Conservation (phyloP, 1,139 yeast species). For the Trichomonascaceae sp. region DNA sequence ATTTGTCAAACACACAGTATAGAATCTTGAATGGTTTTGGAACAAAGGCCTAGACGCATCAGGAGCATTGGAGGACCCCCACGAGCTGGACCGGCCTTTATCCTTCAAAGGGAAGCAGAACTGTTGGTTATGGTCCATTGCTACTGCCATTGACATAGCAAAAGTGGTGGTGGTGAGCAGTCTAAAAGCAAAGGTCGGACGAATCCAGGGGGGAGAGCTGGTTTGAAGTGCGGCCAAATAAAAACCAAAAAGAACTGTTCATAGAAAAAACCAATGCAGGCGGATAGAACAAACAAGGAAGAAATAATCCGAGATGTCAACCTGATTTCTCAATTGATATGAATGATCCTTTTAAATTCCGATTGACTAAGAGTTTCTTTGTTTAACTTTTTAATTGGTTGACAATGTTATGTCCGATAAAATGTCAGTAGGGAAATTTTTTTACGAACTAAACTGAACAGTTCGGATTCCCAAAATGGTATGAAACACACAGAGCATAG, state of each 20-base stretch:
- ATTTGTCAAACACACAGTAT: slow-evolving; percentile 8
- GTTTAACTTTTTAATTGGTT: background rate
- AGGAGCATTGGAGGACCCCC: slow-evolving; percentile 1
- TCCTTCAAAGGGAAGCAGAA: slow-evolving; percentile 10
- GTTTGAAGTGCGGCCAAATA: background rate
- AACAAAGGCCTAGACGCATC: background rate
- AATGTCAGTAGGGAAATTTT: background rate
- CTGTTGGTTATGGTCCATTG: slow-evolving; percentile 7
- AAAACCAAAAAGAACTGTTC: background rate
- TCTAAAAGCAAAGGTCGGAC: background rate
- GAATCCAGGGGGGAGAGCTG: background rate
- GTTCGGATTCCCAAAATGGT: background rate
- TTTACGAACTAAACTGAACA: background rate
- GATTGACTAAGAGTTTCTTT: background rate
- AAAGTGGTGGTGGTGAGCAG: slow-evolving; percentile 1
- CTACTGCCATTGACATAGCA: slow-evolving; percentile 8
- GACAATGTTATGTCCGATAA: background rate
- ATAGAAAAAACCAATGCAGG: background rate
- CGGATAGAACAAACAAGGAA: background rate
- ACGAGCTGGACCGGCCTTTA: slow-evolving; percentile 4
- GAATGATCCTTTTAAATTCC: background rate
- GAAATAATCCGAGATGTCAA: background rate
- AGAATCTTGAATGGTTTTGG: slow-evolving; percentile 10
- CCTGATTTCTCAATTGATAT: background rate
- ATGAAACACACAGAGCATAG: background rate